Evolutionary conservation across 805 yeast species (phyloP).

Genomic region (Metahyphopichia silvanorum): DNA sequence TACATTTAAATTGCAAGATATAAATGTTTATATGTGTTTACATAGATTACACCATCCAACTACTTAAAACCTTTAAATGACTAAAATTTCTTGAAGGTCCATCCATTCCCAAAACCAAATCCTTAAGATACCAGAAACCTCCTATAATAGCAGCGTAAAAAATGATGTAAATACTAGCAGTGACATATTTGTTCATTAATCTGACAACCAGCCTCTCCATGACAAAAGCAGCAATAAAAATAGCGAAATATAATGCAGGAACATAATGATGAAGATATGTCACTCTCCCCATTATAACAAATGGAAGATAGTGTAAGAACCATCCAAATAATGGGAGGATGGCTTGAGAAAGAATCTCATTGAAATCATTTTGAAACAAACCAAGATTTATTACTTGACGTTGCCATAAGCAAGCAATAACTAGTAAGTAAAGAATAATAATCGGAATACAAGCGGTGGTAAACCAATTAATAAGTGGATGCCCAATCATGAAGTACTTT

Average conservation of each 20-base stretch:
- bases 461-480: constrained; percentile 74
- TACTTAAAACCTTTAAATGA: constrained; percentile 28
- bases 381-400: constrained; percentile 22
- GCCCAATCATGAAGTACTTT: constrained; percentile 69
- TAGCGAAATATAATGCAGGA: constrained; percentile 56
- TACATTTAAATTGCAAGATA: too few species aligned
- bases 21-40: constrained; percentile 5
- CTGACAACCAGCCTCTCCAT: constrained; percentile 38
- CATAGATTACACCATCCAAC: constrained; percentile 17
- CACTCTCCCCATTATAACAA: constrained; percentile 41
- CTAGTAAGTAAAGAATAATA: constrained; percentile 16
- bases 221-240: constrained; percentile 63
- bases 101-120: constrained; percentile 78
- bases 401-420: constrained; percentile 24
- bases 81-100: constrained; percentile 25
- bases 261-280: constrained; percentile 44
- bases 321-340: constrained; percentile 38
- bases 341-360: constrained; percentile 25
- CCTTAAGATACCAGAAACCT: constrained; percentile 58
- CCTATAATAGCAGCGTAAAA: constrained; percentile 53
- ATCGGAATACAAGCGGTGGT: constrained; percentile 24
- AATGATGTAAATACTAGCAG: constrained; percentile 33
- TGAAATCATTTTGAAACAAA: constrained; percentile 25
- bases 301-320: constrained; percentile 39
- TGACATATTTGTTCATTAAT: constrained; percentile 10